Conservation (phyloP, 2,329 filamentous ascomycete genomes). For the Alternaria sp. region DNA sequence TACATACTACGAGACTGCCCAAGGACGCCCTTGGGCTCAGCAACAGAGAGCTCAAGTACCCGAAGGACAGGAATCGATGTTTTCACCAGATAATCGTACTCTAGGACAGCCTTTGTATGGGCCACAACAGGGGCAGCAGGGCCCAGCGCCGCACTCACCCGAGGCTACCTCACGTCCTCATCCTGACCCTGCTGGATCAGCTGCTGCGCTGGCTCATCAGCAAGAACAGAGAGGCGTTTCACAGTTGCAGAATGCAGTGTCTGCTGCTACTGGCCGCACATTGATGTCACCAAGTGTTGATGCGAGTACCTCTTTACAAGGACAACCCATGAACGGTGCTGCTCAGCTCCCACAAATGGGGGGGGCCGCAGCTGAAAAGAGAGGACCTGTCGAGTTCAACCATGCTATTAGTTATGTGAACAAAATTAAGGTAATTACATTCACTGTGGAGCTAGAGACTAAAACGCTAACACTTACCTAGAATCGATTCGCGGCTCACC, state of each 20-base stretch:
- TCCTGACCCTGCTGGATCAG: constrained; percentile 49
- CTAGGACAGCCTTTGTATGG: constrained; percentile 53
- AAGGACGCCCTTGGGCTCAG: constrained; percentile 53
- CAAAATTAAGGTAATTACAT: constrained; percentile 84
- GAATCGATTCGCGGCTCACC: constrained; percentile 96
- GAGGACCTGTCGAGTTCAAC: constrained; percentile 97
- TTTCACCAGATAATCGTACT: constrained; percentile 56
- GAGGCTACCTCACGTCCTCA: constrained; percentile 50
- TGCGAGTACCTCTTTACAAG: constrained; percentile 59
- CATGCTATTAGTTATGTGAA: constrained; percentile 99
- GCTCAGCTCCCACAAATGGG: constrained; percentile 66
- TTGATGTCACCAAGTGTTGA: constrained; percentile 61
- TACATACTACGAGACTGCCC: constrained; percentile 48
- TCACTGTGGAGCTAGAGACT: constrained; percentile 36
- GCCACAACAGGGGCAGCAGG: constrained; percentile 46
- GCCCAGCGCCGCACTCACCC: constrained; percentile 49
- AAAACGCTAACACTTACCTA: constrained; percentile 51
- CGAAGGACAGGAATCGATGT: constrained; percentile 51
- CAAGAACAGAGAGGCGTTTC: constrained; percentile 72
- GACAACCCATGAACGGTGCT: constrained; percentile 69
- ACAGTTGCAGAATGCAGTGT: constrained; percentile 71
- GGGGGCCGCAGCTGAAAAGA: constrained; percentile 71
- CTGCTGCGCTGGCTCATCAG: constrained; percentile 62
- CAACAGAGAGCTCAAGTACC: constrained; percentile 41
- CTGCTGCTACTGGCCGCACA: constrained; percentile 63